Base-by-base conservation (phyloP, 352 stramenopile species). In the Phytophthora kernoviae region DNA sequence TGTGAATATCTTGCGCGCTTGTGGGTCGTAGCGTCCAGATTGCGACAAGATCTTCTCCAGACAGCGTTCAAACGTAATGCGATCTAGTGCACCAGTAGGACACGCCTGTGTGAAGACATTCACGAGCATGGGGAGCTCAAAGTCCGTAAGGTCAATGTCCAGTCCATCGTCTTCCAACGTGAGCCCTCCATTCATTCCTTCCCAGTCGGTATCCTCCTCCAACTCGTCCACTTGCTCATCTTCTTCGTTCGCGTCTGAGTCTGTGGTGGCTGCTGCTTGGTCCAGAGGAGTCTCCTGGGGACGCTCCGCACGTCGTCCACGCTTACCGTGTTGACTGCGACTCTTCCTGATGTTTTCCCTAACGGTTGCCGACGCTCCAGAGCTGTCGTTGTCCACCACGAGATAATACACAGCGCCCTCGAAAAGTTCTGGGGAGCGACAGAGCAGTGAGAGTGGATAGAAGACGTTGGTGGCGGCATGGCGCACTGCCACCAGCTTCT, bases 1-100 rank as follows among this genome's bases (percentile, higher is more conserved):
- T 27, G 71, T 78, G 50, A 96, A 94, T 73, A 94, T 93, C 37
- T 76, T 80, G 11, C 75, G 57, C 30, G 81, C 81, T 34, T 84
- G 79, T 2, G 73, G 76, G 43, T 94, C 83, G 50, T 93, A 94
- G 9, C 85, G 79, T 37, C 83, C 83, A 20, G 81, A 83, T 63
- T 93, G 83, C 59, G 87, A 88, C 36, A 96, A 39, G 22, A 93
- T 89, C 66, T 94, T 94, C 54, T 94, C 83, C 10, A 94, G 52
- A 49, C 79, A 92, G 2, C 70, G 73, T 6, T 77, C 46, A 46
- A 94, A 96, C 15, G 84, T 89, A 6, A 66, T 73, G 11, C 73
- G 73, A 54, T 94, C 86, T 50, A 96, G 66, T 10, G 79, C 69
- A 18, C 84, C 84, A 0, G 79, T 90, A 30, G 87, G 80, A 60